phyloP scores from a whole-genome alignment of 441 rosid genomes.

The Geranium incanum region DNA sequence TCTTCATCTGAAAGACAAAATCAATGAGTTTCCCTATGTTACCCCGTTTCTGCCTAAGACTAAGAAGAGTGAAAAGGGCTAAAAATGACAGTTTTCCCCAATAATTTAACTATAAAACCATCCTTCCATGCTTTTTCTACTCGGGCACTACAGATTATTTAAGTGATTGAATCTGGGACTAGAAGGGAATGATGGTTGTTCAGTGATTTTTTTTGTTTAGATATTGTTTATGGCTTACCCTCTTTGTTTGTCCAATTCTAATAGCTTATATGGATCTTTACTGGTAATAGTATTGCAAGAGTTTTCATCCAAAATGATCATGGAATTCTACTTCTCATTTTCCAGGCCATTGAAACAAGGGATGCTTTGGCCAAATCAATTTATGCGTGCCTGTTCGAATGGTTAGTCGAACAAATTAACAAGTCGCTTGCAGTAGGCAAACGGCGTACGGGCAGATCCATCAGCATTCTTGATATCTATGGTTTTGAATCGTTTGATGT shows the following conservation, averaged over 20 bases:
- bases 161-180: not conserved
- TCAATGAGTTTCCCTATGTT: not conserved
- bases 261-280: not conserved
- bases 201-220: not conserved
- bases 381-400: conserved; percentile 84
- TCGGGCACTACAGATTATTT: not conserved
- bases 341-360: conserved; percentile 85
- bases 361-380: conserved; percentile 98
- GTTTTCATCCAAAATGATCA: conserved; percentile 6
- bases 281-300: conserved; percentile 10
- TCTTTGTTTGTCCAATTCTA: not conserved
- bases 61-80: not conserved
- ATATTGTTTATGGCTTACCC: not conserved
- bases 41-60: not conserved
- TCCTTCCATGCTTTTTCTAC: not conserved
- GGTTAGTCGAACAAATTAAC: conserved; percentile 97
- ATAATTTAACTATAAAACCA: not conserved
- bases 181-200: not conserved
- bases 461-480: conserved; percentile 97
- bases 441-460: conserved; percentile 88
- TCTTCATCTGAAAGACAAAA: not conserved
- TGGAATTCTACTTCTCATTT: conserved; percentile 20
- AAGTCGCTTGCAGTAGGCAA: conserved; percentile 96
- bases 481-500: conserved; percentile 99
- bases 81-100: not conserved